A percentile compares a stretch with the other conserved stretches of the same genome.
These are phyloP conservation scores for Rhynchosporium secalis DNA, from an alignment of 2,329 filamentous ascomycete genomes.

Conservation along the genomic window DNA sequence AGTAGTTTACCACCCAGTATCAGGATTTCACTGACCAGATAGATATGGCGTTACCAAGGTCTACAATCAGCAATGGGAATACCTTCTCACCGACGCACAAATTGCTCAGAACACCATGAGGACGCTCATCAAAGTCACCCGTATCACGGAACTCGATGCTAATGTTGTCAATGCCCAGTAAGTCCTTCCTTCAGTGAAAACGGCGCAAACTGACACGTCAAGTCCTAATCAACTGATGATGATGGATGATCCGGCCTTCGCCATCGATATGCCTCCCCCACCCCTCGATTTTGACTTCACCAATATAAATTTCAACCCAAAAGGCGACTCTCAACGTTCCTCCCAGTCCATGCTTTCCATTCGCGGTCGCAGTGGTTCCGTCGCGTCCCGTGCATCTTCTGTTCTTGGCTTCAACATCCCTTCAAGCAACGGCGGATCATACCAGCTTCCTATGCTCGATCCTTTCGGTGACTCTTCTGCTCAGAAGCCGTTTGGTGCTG, in stretches of 20 bases:
- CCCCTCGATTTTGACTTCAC: slow-evolving; percentile 56
- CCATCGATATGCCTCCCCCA: slow-evolving; percentile 64
- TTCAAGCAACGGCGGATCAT: slow-evolving; percentile 45
- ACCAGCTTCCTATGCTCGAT: slow-evolving; percentile 35
- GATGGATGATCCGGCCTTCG: slow-evolving; percentile 79
- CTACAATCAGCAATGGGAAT: slow-evolving; percentile 82
- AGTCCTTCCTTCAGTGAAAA: slow-evolving; percentile 31
- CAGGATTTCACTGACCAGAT: slow-evolving; percentile 24
- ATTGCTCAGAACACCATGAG: slow-evolving; percentile 73
- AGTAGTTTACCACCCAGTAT: slow-evolving; percentile 31
- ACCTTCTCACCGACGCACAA: slow-evolving; percentile 79
- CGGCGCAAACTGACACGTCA: slow-evolving; percentile 17
- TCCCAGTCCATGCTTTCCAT: slow-evolving; percentile 40
- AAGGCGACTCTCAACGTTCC: slow-evolving; percentile 33
- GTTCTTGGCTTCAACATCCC: slow-evolving; percentile 50
- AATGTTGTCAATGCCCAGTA: slow-evolving; percentile 73
- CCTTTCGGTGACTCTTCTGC: slow-evolving; percentile 40
- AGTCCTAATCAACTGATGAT: slow-evolving; percentile 78
- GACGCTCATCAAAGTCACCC: slow-evolving; percentile 60
- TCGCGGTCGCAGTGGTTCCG: slow-evolving; percentile 31
- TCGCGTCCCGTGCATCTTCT: slow-evolving; percentile 32
- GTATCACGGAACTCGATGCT: slow-evolving; percentile 63
- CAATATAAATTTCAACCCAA: slow-evolving; percentile 40
- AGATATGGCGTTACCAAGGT: slow-evolving; percentile 81
- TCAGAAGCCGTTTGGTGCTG: slow-evolving; percentile 33